Evolutionary conservation across 495 filamentous ascomycete species (phyloP).

Genomic region (Hyphodiscus hymeniophilus): DNA sequence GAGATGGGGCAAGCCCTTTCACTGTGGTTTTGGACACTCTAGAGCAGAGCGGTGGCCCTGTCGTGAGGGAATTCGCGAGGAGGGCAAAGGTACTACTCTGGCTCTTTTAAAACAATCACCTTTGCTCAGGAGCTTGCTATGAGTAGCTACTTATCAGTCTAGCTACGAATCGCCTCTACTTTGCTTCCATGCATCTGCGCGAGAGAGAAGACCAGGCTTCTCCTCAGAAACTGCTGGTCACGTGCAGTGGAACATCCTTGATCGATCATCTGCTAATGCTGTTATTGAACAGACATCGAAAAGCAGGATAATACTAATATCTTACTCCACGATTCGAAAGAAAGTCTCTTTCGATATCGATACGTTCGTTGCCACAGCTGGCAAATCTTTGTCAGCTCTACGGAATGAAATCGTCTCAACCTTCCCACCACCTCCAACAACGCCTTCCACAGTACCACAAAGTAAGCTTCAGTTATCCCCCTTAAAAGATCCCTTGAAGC

Average conservation of each 20-base stretch:
- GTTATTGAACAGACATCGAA: conserved; percentile 32
- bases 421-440: conserved; percentile 23
- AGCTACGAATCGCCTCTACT: too few species aligned
- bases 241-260: too few species aligned
- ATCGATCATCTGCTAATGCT: too few species aligned
- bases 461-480: conserved; percentile 24
- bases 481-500: background rate
- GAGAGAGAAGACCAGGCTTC: too few species aligned
- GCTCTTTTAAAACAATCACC: background rate
- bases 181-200: too few species aligned
- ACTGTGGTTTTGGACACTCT: conserved; percentile 78
- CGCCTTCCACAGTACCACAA: conserved; percentile 14
- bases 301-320: conserved; percentile 60
- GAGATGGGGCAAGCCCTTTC: conserved; percentile 76
- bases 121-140: background rate
- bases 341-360: conserved; percentile 41
- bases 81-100: conserved; percentile 56
- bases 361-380: conserved; percentile 53
- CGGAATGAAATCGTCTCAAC: conserved; percentile 51
- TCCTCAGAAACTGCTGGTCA: too few species aligned
- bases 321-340: conserved; percentile 60
- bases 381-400: conserved; percentile 45
- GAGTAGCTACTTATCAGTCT: background rate
- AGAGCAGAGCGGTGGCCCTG: conserved; percentile 67
- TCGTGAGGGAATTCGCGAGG: conserved; percentile 65